Evolutionary conservation across 1,139 yeast species (phyloP).

Genomic region (Arxiozyma slooffiae): DNA sequence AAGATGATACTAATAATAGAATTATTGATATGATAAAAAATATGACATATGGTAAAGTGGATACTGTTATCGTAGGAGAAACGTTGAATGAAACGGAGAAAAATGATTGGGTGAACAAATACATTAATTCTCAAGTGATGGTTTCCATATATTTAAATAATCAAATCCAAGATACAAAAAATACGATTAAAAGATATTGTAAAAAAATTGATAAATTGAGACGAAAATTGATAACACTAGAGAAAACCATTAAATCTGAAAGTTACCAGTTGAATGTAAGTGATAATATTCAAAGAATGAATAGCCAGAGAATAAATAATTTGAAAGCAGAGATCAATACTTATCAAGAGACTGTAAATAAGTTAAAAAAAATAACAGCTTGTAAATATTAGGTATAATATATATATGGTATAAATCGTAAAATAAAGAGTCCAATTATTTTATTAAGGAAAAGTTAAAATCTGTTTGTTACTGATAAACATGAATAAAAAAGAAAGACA

Average conservation of each 20-base stretch:
- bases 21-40: constrained; percentile 34
- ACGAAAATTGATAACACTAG: constrained; percentile 54
- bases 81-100: neutral
- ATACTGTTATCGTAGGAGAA: neutral
- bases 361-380: constrained; percentile 35
- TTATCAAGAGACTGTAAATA: constrained; percentile 61
- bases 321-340: constrained; percentile 77
- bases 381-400: constrained; percentile 7
- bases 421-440: no score
- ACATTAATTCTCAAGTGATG: constrained; percentile 75
- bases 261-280: constrained; percentile 52
- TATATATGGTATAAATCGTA: no score
- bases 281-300: constrained; percentile 65
- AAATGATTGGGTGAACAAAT: constrained; percentile 72
- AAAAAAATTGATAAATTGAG: constrained; percentile 73
- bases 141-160: constrained; percentile 50
- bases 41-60: neutral
- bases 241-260: constrained; percentile 31
- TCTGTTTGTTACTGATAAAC: no score
- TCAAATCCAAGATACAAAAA: constrained; percentile 40
- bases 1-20: neutral
- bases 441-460: no score
- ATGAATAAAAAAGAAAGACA: no score
- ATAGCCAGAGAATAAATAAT: constrained; percentile 55
- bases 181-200: constrained; percentile 73